phyloP scores from a whole-genome alignment of 345 rosid species.

The Pugionium dolabratum region DNA sequence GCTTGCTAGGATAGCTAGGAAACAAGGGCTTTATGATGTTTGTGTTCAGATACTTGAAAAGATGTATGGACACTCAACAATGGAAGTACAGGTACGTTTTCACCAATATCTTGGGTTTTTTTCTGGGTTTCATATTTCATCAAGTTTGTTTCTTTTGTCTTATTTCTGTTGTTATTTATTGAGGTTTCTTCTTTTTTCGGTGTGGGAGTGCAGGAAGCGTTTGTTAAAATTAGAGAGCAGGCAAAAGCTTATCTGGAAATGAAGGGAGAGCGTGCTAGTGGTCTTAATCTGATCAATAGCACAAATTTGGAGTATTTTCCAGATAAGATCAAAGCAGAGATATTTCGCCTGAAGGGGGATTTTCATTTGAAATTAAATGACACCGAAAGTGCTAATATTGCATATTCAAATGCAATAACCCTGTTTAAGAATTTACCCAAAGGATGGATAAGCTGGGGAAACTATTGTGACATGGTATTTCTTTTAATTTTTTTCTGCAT shows the following conservation, averaged over 20 bases:
- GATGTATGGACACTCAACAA: slow-evolving; percentile 97
- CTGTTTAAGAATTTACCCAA: slow-evolving; percentile 89
- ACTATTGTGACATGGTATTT: slow-evolving; percentile 90
- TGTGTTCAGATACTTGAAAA: slow-evolving; percentile 89
- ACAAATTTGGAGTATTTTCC: slow-evolving; percentile 95
- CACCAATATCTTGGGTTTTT: not conserved
- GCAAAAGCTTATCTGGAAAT: slow-evolving; percentile 91
- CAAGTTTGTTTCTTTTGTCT: slow-evolving; percentile 12
- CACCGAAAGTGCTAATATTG: slow-evolving; percentile 75
- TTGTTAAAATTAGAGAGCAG: slow-evolving; percentile 97
- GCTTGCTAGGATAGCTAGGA: slow-evolving; percentile 95
- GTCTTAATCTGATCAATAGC: slow-evolving; percentile 83
- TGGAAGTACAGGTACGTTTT: slow-evolving; percentile 94
- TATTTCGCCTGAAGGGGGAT: slow-evolving; percentile 83
- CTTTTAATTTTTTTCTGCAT: slow-evolving; percentile 17
- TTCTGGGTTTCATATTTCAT: not conserved
- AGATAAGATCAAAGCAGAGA: slow-evolving; percentile 84
- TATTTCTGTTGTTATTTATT: slow-evolving; percentile 12
- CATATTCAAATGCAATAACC: slow-evolving; percentile 82
- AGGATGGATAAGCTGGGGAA: slow-evolving; percentile 99
- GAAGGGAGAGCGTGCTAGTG: slow-evolving; percentile 88
- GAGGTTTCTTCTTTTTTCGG: slow-evolving; percentile 33
- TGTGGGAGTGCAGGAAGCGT: slow-evolving; percentile 74
- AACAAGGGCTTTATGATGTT: slow-evolving; percentile 95
- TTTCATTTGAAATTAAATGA: slow-evolving; percentile 80